Evolutionary conservation across 345 rosid genomes (phyloP), one percentile per base, ranked within the genome.

Genomic region (Acer campestre): DNA sequence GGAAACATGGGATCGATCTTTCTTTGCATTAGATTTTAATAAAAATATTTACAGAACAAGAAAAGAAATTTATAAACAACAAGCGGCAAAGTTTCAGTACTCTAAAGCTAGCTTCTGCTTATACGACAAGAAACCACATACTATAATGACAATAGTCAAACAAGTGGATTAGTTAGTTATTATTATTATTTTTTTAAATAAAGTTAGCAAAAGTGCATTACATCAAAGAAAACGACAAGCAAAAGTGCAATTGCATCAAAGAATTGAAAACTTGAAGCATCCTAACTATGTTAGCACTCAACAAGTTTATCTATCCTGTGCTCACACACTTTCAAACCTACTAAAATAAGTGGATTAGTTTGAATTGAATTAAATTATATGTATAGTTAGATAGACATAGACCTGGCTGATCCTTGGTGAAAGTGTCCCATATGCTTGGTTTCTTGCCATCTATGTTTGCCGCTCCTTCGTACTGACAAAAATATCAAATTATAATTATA

Each of bases 401-500:
- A 73, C 56, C 56, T 73, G 68, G 17, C 27, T 61, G 68, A 42
- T 63, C 10, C 40, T 2, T 27, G 59, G 62, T 29, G 78, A 66
- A 73, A 7, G 64, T 40, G 10, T 79, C 81, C 81, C 81, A 79
- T 18, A 79, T 59, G 63, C 78, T 73, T 38, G 78, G 74, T 42
- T 63, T 75, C 53, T 69, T 79, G 3, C 78, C 81, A 38, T 35
- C 81, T 27, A 8, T n/a, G 0, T 51, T 1, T 0, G 81, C 70
- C 22, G 78, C 76, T 73, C 81, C 78, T 79, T 79, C 81, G 29
- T 63, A 66, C 81, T 67, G 12, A 17, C 6, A 27, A 14, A 18
- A 8, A 71, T 17, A 51, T 14, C 17, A 13, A 1, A 42, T 42
- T 42, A 42, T 42, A 42, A 35, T 35, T 35, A 31, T 31, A 31